Evolutionary conservation across 2,329 filamentous ascomycete genomes (phyloP).

Genomic region (Fusarium tuaranense): DNA sequence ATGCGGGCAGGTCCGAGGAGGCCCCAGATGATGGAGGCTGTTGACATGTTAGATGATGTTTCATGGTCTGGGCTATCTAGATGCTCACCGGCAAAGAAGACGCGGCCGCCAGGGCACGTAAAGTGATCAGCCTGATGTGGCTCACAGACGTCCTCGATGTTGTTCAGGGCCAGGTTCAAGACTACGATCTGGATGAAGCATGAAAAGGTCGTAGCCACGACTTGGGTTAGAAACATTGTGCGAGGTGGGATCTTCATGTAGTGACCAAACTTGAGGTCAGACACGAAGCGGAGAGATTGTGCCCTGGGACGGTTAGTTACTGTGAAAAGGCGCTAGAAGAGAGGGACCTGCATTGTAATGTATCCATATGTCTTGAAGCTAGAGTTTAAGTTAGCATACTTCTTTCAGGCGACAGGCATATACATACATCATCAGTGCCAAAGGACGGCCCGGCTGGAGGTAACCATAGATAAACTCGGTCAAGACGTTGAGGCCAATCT

Average conservation of each 20-base stretch:
- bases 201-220: constrained; percentile 74
- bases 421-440: constrained; percentile 78
- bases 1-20: constrained; percentile 73
- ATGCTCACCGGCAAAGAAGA: constrained; percentile 69
- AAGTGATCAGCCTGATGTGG: constrained; percentile 68
- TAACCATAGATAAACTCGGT: constrained; percentile 82
- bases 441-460: constrained; percentile 77
- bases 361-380: constrained; percentile 74
- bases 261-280: constrained; percentile 77
- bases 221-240: constrained; percentile 74
- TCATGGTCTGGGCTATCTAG: neutral
- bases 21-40: constrained; percentile 76
- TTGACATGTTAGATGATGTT: constrained; percentile 2
- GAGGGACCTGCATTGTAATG: constrained; percentile 63
- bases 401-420: neutral
- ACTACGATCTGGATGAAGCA: constrained; percentile 75
- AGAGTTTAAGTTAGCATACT: neutral
- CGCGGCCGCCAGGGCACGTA: constrained; percentile 71
- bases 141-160: constrained; percentile 74
- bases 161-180: constrained; percentile 69
- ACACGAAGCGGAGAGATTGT: constrained; percentile 72
- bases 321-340: neutral
- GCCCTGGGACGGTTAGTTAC: constrained; percentile 50
- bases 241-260: constrained; percentile 79
- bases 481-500: constrained; percentile 79